A percentile compares a stretch with the other conserved stretches of the same genome.
phyloP scores from a whole-genome alignment of 129 eudicot species.

The Solidago caesia region DNA sequence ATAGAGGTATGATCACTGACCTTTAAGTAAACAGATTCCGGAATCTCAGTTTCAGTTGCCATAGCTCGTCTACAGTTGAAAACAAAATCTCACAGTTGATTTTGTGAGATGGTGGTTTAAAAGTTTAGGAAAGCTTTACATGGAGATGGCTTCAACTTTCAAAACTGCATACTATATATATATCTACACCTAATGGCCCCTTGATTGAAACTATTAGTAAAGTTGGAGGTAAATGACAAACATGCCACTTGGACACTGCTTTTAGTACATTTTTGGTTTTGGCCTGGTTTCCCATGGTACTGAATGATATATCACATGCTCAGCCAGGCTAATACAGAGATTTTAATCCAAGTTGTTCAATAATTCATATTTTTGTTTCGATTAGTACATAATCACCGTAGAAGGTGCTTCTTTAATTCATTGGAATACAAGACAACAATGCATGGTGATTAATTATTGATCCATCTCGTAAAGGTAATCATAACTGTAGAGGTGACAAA shows the following conservation, averaged over 20 bases:
- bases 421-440: slow-evolving; percentile 20
- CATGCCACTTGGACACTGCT: slow-evolving; percentile 39
- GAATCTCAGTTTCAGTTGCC: slow-evolving; percentile 34
- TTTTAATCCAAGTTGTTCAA: slow-evolving; percentile 20
- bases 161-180: slow-evolving; percentile 33
- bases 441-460: slow-evolving; percentile 12
- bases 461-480: not conserved
- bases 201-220: slow-evolving; percentile 28
- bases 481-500: not conserved
- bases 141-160: slow-evolving; percentile 35
- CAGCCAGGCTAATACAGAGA: slow-evolving; percentile 34
- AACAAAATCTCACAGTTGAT: slow-evolving; percentile 29
- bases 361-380: slow-evolving; percentile 19
- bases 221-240: slow-evolving; percentile 40
- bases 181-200: slow-evolving; percentile 27
- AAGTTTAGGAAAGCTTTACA: slow-evolving; percentile 15
- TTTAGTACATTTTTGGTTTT: slow-evolving; percentile 30
- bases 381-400: not conserved
- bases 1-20: slow-evolving; percentile 23
- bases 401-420: slow-evolving; percentile 8
- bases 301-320: slow-evolving; percentile 35
- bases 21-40: slow-evolving; percentile 23
- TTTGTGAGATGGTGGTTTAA: slow-evolving; percentile 23
- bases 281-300: slow-evolving; percentile 28
- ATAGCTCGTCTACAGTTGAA: slow-evolving; percentile 25